A percentile compares a stretch with the other conserved stretches of the same genome.
phyloP scores from a whole-genome alignment of 1,284 basidiomycete genomes.

The Rhodotorula sp. region DNA sequence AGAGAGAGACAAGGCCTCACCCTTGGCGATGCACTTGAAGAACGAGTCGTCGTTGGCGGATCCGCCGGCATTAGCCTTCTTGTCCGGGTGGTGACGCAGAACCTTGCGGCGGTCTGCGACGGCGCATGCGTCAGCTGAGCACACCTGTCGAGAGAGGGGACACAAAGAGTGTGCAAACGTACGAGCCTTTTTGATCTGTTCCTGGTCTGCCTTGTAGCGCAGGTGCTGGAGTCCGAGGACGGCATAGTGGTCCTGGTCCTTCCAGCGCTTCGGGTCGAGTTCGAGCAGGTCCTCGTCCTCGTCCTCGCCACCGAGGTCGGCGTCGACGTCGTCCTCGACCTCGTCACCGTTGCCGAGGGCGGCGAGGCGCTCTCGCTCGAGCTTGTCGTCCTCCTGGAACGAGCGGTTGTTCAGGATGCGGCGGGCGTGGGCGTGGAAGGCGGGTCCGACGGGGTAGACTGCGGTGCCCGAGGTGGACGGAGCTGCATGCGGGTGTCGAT shows the following conservation, averaged over 20 bases:
- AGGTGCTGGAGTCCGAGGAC: conserved; percentile 90
- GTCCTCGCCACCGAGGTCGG: conserved; percentile 87
- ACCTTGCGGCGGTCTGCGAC: conserved; percentile 90
- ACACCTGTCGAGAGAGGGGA: no score
- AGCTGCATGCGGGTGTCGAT: conserved; percentile 6
- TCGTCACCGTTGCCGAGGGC: conserved; percentile 58
- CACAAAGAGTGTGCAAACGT: conserved; percentile 49
- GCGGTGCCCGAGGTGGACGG: conserved; percentile 31
- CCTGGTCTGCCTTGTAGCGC: conserved; percentile 80
- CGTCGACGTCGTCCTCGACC: conserved; percentile 68
- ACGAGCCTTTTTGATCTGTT: conserved; percentile 97
- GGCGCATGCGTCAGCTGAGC: neutral
- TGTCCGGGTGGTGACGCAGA: conserved; percentile 97
- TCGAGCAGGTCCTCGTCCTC: conserved; percentile 71
- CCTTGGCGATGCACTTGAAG: conserved; percentile 99
- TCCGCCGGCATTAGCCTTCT: conserved; percentile 76
- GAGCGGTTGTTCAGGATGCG: conserved; percentile 70
- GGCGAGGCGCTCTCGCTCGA: conserved; percentile 58
- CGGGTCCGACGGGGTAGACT: conserved; percentile 67
- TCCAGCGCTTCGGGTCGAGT: conserved; percentile 97
- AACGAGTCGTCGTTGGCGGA: conserved; percentile 91
- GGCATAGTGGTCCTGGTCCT: conserved; percentile 99
- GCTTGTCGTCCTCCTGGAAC: conserved; percentile 74
- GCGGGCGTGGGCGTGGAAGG: conserved; percentile 75
- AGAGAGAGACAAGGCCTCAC: conserved; percentile 39